Evolutionary conservation across 257 asterid genomes (phyloP), one percentile per base, ranked within the genome.

Genomic region (Vinca minor): DNA sequence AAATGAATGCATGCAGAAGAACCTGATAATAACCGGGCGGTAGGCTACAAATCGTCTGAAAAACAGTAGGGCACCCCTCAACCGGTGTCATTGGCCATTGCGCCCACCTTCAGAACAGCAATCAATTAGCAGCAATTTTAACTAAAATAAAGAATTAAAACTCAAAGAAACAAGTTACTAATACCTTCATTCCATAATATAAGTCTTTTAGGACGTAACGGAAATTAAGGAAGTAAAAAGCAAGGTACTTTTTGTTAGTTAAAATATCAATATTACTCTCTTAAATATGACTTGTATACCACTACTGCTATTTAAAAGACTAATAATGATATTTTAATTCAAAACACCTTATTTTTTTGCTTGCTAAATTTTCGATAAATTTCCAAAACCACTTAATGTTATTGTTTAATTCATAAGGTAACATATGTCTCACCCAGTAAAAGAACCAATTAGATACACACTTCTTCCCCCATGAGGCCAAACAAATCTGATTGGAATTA

Each of bases 21-120:
- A 88, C 96, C 96, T 86, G 88, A 75, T 88, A 94, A 73, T 71
- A 86, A 72, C 95, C 96, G 26, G 88, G 83, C 66, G 90, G 90
- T 67, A 88, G 66, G 81, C 92, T 86, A 73, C 88, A 88, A 50
- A 86, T 80, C 5, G 92, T 83, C 76, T 88, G 92, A 82, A 88
- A 88, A 41, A 84, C 90, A 34, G 87, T 84, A 32, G 95, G 89
- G 76, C 92, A 86, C 46, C 95, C 96, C 80, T 88, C 96, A 8
- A 88, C 87, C 2, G 95, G 95, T 11, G 95, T 74, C 96, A 88
- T 88, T 20, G 90, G 88, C 88, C 86, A 82, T 58, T 84, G 95
- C 29, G 78, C 74, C 96, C 96, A 88, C 86, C 96, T 88, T 67
- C 71, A 52, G 5, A 65, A 67, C 9, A 65, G 47, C 34, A 60